phyloP scores from a whole-genome alignment of 768 basidiomycete species.

The Boletus pseudopeckii region DNA sequence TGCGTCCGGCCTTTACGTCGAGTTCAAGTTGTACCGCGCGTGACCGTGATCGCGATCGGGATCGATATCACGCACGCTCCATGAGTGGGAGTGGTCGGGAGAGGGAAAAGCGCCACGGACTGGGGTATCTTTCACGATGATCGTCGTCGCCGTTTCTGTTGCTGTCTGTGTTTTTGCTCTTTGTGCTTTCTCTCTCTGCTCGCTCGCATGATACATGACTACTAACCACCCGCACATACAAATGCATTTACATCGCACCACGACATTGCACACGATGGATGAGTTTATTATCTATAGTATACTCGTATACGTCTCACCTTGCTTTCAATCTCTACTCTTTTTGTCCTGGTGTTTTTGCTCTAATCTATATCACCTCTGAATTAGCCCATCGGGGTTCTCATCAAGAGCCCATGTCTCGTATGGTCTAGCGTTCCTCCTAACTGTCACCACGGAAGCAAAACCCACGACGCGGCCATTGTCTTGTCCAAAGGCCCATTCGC shows the following conservation, averaged over 20 bases:
- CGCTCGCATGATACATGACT: background rate
- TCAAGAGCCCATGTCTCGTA: too few relatives aligned
- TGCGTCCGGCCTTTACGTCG: constrained; percentile 33
- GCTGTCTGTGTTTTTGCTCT: background rate
- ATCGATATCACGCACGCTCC: constrained; percentile 15
- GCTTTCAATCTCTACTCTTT: background rate
- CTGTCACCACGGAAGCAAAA: too few relatives aligned
- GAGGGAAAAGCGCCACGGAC: constrained; percentile 16
- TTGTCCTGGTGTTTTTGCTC: background rate
- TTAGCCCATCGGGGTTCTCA: background rate
- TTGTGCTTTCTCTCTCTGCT: background rate
- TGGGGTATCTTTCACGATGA: constrained; percentile 11
- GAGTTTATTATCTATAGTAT: background rate
- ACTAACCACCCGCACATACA: background rate
- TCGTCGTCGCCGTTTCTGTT: background rate
- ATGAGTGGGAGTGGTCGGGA: constrained; percentile 6
- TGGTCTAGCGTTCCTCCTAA: too few relatives aligned
- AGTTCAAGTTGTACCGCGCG: constrained; percentile 13
- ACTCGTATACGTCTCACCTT: background rate
- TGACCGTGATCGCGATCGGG: constrained; percentile 20
- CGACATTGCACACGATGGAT: constrained; percentile 2
- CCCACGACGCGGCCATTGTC: too few relatives aligned
- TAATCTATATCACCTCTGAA: background rate
- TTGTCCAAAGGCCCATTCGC: too few relatives aligned
- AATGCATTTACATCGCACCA: background rate